Percentiles rank a stretch among this genome's conserved stretches.
Evolutionary conservation across 768 basidiomycete genomes (phyloP).

Genomic region (Tricholoma hemisulphureum): DNA sequence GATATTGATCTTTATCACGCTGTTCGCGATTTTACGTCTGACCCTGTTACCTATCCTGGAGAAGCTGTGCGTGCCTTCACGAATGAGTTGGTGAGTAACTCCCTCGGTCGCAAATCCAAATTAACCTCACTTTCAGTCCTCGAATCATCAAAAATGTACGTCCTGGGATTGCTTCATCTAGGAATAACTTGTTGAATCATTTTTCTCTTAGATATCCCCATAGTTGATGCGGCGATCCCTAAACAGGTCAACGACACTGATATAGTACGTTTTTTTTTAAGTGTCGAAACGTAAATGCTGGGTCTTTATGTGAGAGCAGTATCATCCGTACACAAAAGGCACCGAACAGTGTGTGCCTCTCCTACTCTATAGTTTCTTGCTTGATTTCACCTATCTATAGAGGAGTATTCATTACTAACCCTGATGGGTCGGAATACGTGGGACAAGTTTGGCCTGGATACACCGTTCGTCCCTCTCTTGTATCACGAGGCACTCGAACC

Average conservation of each 20-base stretch:
- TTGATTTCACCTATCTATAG: slow-evolving; percentile 29
- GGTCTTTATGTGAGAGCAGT: slow-evolving; percentile 37
- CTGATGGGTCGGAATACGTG: slow-evolving; percentile 67
- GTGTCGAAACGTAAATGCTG: neutral
- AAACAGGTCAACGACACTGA: slow-evolving; percentile 59
- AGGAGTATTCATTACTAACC: slow-evolving; percentile 73
- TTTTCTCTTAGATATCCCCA: slow-evolving; percentile 56
- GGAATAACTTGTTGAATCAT: neutral
- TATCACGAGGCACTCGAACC: neutral
- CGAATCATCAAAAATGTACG: slow-evolving; percentile 50
- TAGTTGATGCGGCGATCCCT: slow-evolving; percentile 63
- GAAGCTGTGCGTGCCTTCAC: slow-evolving; percentile 56
- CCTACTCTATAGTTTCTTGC: neutral
- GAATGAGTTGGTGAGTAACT: slow-evolving; percentile 45
- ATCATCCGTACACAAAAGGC: slow-evolving; percentile 65
- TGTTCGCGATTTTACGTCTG: slow-evolving; percentile 65
- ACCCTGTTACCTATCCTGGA: slow-evolving; percentile 60
- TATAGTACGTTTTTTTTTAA: slow-evolving; percentile 44
- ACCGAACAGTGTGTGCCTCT: slow-evolving; percentile 45
- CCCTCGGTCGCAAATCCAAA: neutral
- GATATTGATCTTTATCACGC: slow-evolving; percentile 75
- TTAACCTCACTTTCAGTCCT: slow-evolving; percentile 23
- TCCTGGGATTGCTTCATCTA: neutral
- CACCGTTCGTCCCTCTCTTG: slow-evolving; percentile 46
- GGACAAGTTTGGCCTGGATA: slow-evolving; percentile 81